Evolutionary conservation across 305 asterid species (phyloP), one percentile per base, ranked within the genome.

Genomic region (Fraxinus xanthoxyloides): DNA sequence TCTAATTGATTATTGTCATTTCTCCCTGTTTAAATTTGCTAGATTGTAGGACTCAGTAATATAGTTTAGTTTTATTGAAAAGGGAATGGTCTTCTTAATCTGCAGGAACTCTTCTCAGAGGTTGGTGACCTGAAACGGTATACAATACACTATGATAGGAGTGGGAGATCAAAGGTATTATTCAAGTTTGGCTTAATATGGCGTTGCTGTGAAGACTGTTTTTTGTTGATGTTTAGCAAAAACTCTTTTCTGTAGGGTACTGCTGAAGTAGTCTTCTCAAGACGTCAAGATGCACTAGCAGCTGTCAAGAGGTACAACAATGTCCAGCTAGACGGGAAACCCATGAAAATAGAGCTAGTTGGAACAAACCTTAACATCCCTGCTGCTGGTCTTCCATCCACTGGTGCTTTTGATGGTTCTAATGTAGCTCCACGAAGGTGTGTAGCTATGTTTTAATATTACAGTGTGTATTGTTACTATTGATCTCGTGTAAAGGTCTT

Each of bases 301-400:
- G 99, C 99, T 86, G 88, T 95, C 81, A 94, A 94, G 93, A 92
- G 85, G 89, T 95, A 95, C 77, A 92, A 95, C 80, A 89, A 93
- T 83, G 97, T 95, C 82, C 97, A 95, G 87, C 97, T 94, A 84
- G 99, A 95, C 79, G 99, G 98, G 70, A 95, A 94, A 82, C 99
- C 99, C 30, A 94, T 95, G 98, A 91, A 94, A 83, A 85, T 95
- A 79, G 99, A 94, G 86, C 90, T 95, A 72, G 95, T 92, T 28
- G 98, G 97, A 40, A 91, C 92, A 63, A 91, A 91, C 89, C 84
- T 88, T 67, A 73, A 91, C 30, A 31, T 84, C 26, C 54, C 89
- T 72, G 88, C 86, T 72, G 85, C 82, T 63, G 83, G 75, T 40
- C 43, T 69, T 77, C 88, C 86, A 31, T 1, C 88, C 80, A 56